Evolutionary conservation across 2,329 filamentous ascomycete genomes (phyloP).

Genomic region (Acephala macrosclerotiorum): DNA sequence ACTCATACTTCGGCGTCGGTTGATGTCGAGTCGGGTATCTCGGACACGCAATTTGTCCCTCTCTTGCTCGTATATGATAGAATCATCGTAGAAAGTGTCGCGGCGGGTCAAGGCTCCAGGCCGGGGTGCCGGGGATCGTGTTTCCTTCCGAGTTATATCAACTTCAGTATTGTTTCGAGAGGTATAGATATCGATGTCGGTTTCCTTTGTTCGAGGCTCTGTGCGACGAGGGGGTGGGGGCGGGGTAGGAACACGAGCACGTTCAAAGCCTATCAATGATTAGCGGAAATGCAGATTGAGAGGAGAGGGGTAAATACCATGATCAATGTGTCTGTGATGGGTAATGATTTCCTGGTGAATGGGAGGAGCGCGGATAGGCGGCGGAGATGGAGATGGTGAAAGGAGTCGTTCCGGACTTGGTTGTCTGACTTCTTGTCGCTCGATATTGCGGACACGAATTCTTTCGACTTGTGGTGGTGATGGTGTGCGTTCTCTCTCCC

Average conservation of each 20-base stretch:
- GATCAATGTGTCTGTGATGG: constrained; percentile 80
- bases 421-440: constrained; percentile 32
- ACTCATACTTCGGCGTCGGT: constrained; percentile 38
- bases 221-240: constrained; percentile 42
- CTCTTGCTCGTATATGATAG: constrained; percentile 65
- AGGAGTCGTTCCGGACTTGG: constrained; percentile 35
- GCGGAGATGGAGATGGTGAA: constrained; percentile 50
- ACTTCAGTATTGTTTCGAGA: constrained; percentile 63
- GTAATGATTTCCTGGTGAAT: constrained; percentile 91
- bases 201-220: constrained; percentile 48
- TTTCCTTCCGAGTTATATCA: constrained; percentile 52
- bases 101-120: constrained; percentile 37
- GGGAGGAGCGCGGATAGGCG: constrained; percentile 72
- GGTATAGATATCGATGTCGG: constrained; percentile 68
- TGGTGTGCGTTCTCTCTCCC: constrained; percentile 37
- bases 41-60: constrained; percentile 46
- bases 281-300: constrained; percentile 20
- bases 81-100: constrained; percentile 66
- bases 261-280: constrained; percentile 41
- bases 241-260: constrained; percentile 36
- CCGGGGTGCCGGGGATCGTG: constrained; percentile 21
- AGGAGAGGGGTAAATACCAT: constrained; percentile 63
- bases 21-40: constrained; percentile 40
- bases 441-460: constrained; percentile 40
- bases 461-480: constrained; percentile 40